Evolutionary conservation across 768 basidiomycete species (phyloP), one percentile per base, ranked within the genome.

Genomic region (Leccinum uliginosum): DNA sequence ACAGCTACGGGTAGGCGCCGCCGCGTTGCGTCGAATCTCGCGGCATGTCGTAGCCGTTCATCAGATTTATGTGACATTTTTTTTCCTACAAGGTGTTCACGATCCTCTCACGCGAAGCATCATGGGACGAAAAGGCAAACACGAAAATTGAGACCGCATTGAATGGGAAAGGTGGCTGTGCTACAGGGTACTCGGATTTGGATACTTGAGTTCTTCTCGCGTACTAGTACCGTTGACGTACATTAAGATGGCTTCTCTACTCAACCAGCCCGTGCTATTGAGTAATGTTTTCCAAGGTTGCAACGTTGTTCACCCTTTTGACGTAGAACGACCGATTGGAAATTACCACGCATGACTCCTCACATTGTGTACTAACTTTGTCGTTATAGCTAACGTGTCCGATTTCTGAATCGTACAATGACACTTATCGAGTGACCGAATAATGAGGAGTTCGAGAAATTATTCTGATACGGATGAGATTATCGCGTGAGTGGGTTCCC

Each of bases 61-160:
- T 47, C 29, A 14, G n/a, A 27, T 11, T 27, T 49, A 35, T 34
- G 24, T 12, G 9, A 35, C 7, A n/a, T 3, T 50, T n/a, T n/a
- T n/a, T 40, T 26, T 27, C 19, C 24, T 9, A 11, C n/a, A 15
- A 23, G 1, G 3, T 51, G 29, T 27, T 29, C 11, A 14, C 23
- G 24, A 15, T 46, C 27, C 59, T 55, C 62, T 53, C 48, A 53
- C 38, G 32, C 26, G 58, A 43, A 51, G 51, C 21, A 32, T 19
- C 30, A 32, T 32, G 12, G 8, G 30, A 48, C n/a, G 32, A 45
- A 46, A 57, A 45, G 21, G 34, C 21, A 50, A 47, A 23, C 21
- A 50, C n/a, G 21, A 49, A 38, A 38, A 4, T 21, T 50, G 24
- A 32, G 49, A 62, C 10, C 15, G 49, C n/a, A n/a, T n/a, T n/a